phyloP scores from a whole-genome alignment of 176 grass and related monocot species.

The Pontederia paniculata region DNA sequence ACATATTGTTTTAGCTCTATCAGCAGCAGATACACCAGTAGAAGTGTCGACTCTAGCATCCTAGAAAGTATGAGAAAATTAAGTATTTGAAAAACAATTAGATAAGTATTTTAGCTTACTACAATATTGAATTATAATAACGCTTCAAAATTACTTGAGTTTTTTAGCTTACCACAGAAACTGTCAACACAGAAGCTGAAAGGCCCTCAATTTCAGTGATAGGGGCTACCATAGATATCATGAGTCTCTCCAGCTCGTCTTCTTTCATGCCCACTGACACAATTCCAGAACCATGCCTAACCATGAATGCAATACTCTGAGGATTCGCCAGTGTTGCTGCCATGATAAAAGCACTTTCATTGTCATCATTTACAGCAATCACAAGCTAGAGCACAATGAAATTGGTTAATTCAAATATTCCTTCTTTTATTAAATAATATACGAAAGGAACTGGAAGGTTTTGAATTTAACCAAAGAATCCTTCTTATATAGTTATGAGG shows the following conservation, averaged over 20 bases:
- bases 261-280: constrained; percentile 87
- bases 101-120: not conserved
- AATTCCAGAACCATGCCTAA: constrained; percentile 79
- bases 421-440: not conserved
- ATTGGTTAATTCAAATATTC: not conserved
- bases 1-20: constrained; percentile 70
- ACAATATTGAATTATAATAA: too few relatives aligned
- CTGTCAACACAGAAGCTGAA: constrained; percentile 48
- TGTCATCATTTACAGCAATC: constrained; percentile 95
- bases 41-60: constrained; percentile 65
- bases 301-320: constrained; percentile 72
- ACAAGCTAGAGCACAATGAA: constrained; percentile 71
- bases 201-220: constrained; percentile 59
- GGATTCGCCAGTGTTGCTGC: constrained; percentile 51
- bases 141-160: too few relatives aligned
- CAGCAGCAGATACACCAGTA: constrained; percentile 64
- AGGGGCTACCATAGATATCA: constrained; percentile 87
- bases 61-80: constrained; percentile 25
- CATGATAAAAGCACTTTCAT: constrained; percentile 78
- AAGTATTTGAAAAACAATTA: constrained; percentile 13
- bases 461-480: too few relatives aligned
- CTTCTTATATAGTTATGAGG: too few relatives aligned
- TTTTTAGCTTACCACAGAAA: constrained; percentile 80
- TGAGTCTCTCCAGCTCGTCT: constrained; percentile 66
- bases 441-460: not conserved